phyloP scores from a whole-genome alignment of 164 flowering plant species.

The Litsea cubeba region DNA sequence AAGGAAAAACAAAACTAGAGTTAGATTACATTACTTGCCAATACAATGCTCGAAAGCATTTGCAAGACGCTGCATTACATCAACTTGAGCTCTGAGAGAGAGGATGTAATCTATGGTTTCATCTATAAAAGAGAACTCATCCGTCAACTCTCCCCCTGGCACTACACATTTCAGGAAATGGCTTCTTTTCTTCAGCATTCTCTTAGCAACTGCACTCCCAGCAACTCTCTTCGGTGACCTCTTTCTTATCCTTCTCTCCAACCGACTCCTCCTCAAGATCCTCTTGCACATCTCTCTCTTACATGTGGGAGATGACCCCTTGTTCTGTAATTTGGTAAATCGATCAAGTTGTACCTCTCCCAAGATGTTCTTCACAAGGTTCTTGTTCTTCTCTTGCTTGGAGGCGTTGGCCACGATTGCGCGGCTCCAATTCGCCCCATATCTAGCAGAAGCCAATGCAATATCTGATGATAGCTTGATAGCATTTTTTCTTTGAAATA shows the following conservation, averaged over 20 bases:
- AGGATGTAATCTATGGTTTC: constrained; percentile 76
- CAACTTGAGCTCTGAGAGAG: constrained; percentile 63
- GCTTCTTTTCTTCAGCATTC: constrained; percentile 49
- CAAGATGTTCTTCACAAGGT: constrained; percentile 25
- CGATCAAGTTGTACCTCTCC: constrained; percentile 19
- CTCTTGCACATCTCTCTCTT: constrained; percentile 34
- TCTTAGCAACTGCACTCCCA: constrained; percentile 42
- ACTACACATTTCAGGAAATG: constrained; percentile 47
- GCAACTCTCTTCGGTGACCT: constrained; percentile 2
- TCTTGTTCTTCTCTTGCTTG: constrained; percentile 17
- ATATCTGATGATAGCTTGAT: constrained; percentile 70
- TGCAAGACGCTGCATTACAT: constrained; percentile 62
- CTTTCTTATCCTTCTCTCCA: constrained; percentile 14
- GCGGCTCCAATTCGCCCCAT: constrained; percentile 65
- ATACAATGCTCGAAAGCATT: constrained; percentile 24
- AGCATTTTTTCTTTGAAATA: constrained; percentile 51
- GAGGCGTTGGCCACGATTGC: constrained; percentile 45
- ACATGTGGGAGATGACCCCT: background rate
- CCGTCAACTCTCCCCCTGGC: constrained; percentile 71
- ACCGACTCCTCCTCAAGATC: constrained; percentile 37
- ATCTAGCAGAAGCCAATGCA: constrained; percentile 68
- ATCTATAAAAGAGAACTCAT: constrained; percentile 39
- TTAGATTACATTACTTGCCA: constrained; percentile 18
- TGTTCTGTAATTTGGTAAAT: constrained; percentile 5
- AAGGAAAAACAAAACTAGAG: constrained; percentile 3